Conservation (phyloP, 306 rosid species). For the Gastrolobium bilobum region DNA sequence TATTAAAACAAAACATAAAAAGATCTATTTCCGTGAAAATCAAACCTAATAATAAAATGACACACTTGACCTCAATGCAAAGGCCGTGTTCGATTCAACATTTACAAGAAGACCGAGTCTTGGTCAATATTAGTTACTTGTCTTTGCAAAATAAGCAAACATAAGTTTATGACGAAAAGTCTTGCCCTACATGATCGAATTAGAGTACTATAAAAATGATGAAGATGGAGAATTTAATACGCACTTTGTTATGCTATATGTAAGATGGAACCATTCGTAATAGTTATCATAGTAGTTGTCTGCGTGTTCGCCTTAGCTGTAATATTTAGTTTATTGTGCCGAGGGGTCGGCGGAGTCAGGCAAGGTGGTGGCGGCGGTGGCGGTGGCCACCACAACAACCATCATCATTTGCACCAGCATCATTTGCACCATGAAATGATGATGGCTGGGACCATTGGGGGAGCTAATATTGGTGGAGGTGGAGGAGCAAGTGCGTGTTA, state of each 20-base stretch:
- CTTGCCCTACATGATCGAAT: neutral
- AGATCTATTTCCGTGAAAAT: too few relatives aligned
- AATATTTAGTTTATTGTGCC: conserved; percentile 31
- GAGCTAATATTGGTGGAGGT: neutral
- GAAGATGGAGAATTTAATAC: neutral
- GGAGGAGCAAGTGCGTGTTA: neutral
- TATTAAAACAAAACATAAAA: too few relatives aligned
- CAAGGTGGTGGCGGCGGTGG: conserved; percentile 15
- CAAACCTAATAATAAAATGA: too few relatives aligned
- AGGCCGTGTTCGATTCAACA: too few relatives aligned
- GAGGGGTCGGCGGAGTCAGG: neutral
- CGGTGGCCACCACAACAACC: neutral
- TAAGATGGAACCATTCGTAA: conserved; percentile 42
- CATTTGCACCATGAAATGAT: neutral
- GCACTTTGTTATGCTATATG: neutral
- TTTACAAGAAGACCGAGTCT: neutral
- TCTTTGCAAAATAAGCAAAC: neutral
- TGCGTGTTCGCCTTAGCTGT: neutral
- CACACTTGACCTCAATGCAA: too few relatives aligned
- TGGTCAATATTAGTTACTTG: neutral
- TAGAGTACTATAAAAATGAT: conserved; percentile 24
- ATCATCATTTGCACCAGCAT: neutral
- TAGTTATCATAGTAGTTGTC: conserved; percentile 38
- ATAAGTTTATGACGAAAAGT: neutral
- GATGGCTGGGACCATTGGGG: conserved; percentile 35